phyloP scores from a whole-genome alignment of 2,329 filamentous ascomycete genomes.

The Monosporascus sp. region DNA sequence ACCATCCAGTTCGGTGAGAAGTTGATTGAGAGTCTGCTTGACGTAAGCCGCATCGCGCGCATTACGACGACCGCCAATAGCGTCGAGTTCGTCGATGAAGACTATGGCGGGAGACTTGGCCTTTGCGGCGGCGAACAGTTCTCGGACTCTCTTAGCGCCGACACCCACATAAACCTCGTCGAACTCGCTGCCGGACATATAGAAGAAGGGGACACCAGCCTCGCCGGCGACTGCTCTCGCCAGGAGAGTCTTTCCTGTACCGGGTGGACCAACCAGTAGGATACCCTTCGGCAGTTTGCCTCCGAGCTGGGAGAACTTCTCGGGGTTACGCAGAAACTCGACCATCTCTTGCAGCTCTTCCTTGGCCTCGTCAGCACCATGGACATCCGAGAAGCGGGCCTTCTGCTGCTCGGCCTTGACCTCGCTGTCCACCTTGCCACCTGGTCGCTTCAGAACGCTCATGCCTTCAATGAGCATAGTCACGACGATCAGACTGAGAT shows the following conservation, averaged over 20 bases:
- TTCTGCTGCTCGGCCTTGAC: conserved; percentile 90
- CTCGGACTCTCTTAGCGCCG: conserved; percentile 90
- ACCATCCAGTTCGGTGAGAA: conserved; percentile 93
- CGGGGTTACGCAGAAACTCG: conserved; percentile 89
- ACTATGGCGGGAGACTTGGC: conserved; percentile 86
- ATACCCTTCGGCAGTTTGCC: conserved; percentile 97
- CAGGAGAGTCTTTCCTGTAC: conserved; percentile 94
- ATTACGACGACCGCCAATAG: conserved; percentile 90
- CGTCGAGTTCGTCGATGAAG: conserved; percentile 91
- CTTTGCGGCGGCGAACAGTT: conserved; percentile 80
- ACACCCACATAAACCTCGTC: conserved; percentile 98
- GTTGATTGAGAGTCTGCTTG: conserved; percentile 95
- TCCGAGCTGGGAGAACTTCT: conserved; percentile 87
- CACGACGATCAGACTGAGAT: conserved; percentile 72
- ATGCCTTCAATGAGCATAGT: conserved; percentile 79
- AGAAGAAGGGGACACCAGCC: conserved; percentile 97
- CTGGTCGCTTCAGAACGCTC: conserved; percentile 72
- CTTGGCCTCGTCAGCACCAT: conserved; percentile 96
- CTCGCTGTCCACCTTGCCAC: conserved; percentile 67
- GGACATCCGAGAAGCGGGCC: conserved; percentile 86
- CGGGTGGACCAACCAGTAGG: conserved; percentile 87
- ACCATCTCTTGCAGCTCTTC: conserved; percentile 96
- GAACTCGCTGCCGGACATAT: conserved; percentile 99
- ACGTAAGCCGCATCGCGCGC: conserved; percentile 90
- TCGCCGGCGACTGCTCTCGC: conserved; percentile 94